Conservation (phyloP, 1,284 basidiomycete species). For the Trametes pubescens region DNA sequence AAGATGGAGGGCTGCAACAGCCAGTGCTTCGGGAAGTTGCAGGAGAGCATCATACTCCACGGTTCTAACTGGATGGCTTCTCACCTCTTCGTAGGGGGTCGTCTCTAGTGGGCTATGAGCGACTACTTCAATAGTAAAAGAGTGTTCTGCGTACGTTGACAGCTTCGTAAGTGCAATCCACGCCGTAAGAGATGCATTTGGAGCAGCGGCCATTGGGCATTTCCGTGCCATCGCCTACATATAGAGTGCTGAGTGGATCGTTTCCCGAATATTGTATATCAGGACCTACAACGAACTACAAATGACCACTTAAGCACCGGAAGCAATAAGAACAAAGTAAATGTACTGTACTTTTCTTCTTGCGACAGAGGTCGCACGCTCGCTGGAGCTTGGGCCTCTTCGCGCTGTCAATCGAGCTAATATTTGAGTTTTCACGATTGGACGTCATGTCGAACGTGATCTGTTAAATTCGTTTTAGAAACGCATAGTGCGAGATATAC, state of each 20-base stretch:
- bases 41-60: background rate
- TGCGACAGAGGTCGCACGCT: constrained; percentile 19
- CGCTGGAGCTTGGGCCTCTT: constrained; percentile 13
- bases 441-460: background rate
- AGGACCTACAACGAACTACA: too few relatives aligned
- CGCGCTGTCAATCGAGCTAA: background rate
- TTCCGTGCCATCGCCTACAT: constrained; percentile 41
- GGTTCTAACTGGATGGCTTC: background rate
- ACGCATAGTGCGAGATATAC: too few relatives aligned
- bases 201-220: constrained; percentile 79
- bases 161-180: constrained; percentile 83
- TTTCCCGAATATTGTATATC: too few relatives aligned
- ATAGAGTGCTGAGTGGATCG: too few relatives aligned
- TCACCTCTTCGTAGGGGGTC: background rate
- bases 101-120: background rate
- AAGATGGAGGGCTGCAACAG: too few relatives aligned
- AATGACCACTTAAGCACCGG: too few relatives aligned
- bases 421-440: background rate
- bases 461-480: too few relatives aligned
- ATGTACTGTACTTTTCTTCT: constrained; percentile 9
- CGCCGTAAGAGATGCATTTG: constrained; percentile 76
- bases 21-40: too few relatives aligned
- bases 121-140: too few relatives aligned
- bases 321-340: too few relatives aligned
- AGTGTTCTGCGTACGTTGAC: constrained; percentile 60